phyloP scores from a whole-genome alignment of 805 yeast genomes.

The Starmerella etchellsii region DNA sequence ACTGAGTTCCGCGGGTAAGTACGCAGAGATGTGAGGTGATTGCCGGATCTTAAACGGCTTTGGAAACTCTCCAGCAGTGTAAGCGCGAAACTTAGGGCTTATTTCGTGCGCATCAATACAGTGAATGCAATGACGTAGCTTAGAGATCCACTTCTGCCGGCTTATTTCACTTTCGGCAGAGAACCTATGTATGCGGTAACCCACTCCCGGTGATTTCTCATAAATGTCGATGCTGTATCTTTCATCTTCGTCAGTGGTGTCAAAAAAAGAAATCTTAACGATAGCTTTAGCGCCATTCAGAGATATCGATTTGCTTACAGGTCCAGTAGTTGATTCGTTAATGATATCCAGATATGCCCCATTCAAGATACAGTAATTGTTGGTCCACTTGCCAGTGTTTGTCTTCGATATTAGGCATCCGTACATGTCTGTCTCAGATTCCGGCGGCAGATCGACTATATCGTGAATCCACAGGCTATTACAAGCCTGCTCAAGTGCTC shows the following conservation, averaged over 20 bases:
- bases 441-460: not conserved
- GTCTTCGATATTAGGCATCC: conserved; percentile 7
- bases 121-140: conserved; percentile 3
- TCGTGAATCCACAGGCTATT: conserved; percentile 8
- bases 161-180: conserved; percentile 8
- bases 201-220: not conserved
- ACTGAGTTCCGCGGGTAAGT: not conserved
- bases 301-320: not conserved
- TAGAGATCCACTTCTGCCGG: conserved; percentile 8
- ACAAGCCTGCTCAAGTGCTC: conserved; percentile 2
- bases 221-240: conserved; percentile 9
- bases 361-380: conserved; percentile 5
- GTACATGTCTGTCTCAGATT: conserved; percentile 2
- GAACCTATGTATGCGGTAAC: not conserved
- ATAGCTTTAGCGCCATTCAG: conserved; percentile 1
- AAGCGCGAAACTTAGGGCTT: not conserved
- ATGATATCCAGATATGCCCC: conserved; percentile 7
- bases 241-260: conserved; percentile 7
- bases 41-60: not conserved
- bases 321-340: not conserved
- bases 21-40: not conserved
- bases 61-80: not conserved
- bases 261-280: conserved; percentile 1
- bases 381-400: not conserved
- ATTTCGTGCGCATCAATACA: not conserved